Evolutionary conservation across 139 green algal species (phyloP), one percentile per base, ranked within the genome.

Genomic region (Spirogloea muscicola): DNA sequence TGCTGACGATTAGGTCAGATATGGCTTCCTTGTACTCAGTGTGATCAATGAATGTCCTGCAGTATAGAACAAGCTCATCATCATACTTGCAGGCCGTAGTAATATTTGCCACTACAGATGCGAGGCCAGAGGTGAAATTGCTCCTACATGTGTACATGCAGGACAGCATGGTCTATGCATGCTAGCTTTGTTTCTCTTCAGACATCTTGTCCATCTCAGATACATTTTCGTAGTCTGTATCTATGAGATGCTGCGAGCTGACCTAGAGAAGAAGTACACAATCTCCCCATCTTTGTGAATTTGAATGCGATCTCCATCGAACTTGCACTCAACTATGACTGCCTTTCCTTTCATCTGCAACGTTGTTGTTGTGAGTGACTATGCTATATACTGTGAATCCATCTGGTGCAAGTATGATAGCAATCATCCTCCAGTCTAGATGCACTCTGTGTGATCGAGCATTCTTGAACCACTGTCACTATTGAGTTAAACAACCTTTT

Each of bases 281-380:
- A 38, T 7, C 7, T 29, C 52, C 21, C 73, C 79, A n/a, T 81
- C 41, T n/a, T 69, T 68, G 72, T 94, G 90, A 58, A 93, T 40
- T 75, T 94, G 89, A 7, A 94, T 85, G 3, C 79, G 72, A 16
- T 85, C 82, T 7, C 90, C 91, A 60, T 94, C 91, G 69, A 95
- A 88, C 74, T 95, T 95, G 42, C 81, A 84, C 58, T 96, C 91
- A 21, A 87, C 65, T 34, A 93, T 67, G 62, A 94, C 62, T 13
- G 13, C 31, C 61, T 76, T 92, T 6, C 78, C 60, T 27, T 52
- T 48, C 72, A 79, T 76, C 72, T 79, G 63, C 63, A 21, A 9
- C 13, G 13, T 10, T 25, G 13, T 25, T 10, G 13, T 25, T 10
- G 13, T 25, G 13, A 51, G 16, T 10, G 16, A 51, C 43, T 51